Evolutionary conservation across 371 early-diverging fungal genomes (phyloP), one percentile per base, ranked within the genome.

Genomic region (Mucor velutinosus): DNA sequence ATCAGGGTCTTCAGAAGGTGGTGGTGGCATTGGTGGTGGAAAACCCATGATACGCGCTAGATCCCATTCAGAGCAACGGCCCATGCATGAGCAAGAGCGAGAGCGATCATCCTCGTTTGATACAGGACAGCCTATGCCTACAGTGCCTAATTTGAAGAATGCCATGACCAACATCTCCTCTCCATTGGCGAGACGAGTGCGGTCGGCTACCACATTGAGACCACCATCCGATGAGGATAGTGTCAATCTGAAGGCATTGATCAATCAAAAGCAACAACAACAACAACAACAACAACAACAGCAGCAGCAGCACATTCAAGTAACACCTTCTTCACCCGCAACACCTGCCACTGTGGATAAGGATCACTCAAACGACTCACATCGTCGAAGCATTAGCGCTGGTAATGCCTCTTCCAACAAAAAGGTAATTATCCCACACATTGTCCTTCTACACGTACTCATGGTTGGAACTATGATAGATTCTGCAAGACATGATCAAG

Each of bases 321-420:
- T 47, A 4, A 47, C 7, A 2, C 49, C 51, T 4, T 51, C 25
- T 5, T 53, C 53, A 15, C 49, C 49, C 27, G 27, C 4, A 7
- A 14, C 27, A 12, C 5, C 23, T 21, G 23, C 51, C 0, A 4
- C 21, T 25, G 12, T 25, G 25, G 14, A 27, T 21, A 51, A 51
- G 12, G 5, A 25, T 27, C 53, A 25, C 4, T 2, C 53, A 27
- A 35, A 30, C 4, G 68, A 67, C 21, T 70, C 71, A 21, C 81
- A 80, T 65, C 63, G 78, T 37, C 65, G 81, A 32, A 80, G 81
- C 55, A 78, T 77, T 17, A 80, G 81, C 63, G 81, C 81, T 7
- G 81, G 76, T 51, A 77, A 78, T 59, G 67, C 63, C 3, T 49
- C 66, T 23, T 39, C 69, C 51, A 58, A 56, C 15, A 67, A 63